Percentiles rank a stretch among this genome's conserved stretches.
phyloP scores from a whole-genome alignment of 352 stramenopile genomes.

The Globisporangium nodosum region DNA sequence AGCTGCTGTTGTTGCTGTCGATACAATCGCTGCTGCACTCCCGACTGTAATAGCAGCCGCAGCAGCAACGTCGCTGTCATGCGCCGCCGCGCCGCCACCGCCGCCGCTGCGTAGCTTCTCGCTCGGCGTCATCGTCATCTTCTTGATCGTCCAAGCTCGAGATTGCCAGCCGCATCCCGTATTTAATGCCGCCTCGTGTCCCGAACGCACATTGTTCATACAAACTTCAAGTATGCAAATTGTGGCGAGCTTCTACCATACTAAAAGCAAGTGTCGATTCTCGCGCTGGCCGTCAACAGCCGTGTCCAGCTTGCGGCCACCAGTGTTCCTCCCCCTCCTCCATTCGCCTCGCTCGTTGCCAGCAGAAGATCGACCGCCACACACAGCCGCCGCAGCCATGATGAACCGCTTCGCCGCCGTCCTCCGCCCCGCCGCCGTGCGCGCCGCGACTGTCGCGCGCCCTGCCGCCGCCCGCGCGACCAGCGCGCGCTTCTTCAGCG shows the following conservation, averaged over 20 bases:
- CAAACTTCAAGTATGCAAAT: too few species aligned
- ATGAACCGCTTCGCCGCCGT: slow-evolving; percentile 80
- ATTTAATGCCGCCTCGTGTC: too few species aligned
- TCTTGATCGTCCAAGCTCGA: neutral
- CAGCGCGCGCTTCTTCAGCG: slow-evolving; percentile 66
- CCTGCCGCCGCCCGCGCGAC: slow-evolving; percentile 17
- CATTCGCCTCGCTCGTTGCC: neutral
- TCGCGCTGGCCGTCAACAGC: too few species aligned
- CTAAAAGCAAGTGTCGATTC: too few species aligned
- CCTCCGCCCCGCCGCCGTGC: slow-evolving; percentile 53
- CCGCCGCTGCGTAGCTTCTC: neutral
- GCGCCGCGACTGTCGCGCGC: slow-evolving; percentile 38
- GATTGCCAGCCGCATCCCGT: too few species aligned
- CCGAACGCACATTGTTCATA: too few species aligned
- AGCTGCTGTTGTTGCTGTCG: neutral
- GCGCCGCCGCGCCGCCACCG: too few species aligned
- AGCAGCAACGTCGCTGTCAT: neutral
- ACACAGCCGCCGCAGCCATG: slow-evolving; percentile 32
- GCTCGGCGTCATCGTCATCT: neutral
- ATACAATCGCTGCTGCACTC: neutral
- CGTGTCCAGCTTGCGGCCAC: neutral
- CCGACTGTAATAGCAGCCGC: neutral
- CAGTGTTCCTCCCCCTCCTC: neutral
- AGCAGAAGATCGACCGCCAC: slow-evolving; percentile 12
- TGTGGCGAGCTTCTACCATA: too few species aligned